phyloP scores from a whole-genome alignment of 2,329 filamentous ascomycete species.

The Fusarium begoniae region DNA sequence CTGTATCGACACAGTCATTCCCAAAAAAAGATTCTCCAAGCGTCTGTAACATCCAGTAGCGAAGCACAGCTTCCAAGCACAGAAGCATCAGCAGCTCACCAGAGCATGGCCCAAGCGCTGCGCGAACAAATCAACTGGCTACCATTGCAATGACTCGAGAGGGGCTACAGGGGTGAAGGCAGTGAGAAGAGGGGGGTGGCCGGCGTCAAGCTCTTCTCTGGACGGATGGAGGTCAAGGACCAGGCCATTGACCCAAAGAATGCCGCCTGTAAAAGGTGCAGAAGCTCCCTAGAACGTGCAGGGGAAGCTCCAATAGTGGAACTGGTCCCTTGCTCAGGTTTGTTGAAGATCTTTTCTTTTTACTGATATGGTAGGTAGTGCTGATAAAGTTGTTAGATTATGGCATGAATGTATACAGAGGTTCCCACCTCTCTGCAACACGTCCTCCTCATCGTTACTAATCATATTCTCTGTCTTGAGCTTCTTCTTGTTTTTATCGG shows the following conservation, averaged over 20 bases:
- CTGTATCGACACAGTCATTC: background rate
- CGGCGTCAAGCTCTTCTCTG: slow-evolving; percentile 29
- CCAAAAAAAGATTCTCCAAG: slow-evolving; percentile 4
- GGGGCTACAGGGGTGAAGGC: slow-evolving; percentile 38
- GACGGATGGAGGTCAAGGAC: slow-evolving; percentile 35
- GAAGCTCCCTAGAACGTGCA: slow-evolving; percentile 39
- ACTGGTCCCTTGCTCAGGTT: slow-evolving; percentile 35
- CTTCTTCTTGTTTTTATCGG: background rate
- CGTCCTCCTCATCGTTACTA: background rate
- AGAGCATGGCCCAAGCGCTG: slow-evolving; percentile 39
- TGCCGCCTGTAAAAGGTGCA: slow-evolving; percentile 35
- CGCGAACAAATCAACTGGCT: slow-evolving; percentile 44
- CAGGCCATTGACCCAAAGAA: slow-evolving; percentile 17
- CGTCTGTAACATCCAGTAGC: slow-evolving; percentile 16
- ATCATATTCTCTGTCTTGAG: background rate
- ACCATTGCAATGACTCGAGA: slow-evolving; percentile 45
- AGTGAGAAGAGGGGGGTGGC: slow-evolving; percentile 35
- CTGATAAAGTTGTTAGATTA: slow-evolving; percentile 1
- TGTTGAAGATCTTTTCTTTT: slow-evolving; percentile 36
- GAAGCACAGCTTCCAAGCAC: slow-evolving; percentile 23
- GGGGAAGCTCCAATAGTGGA: slow-evolving; percentile 43
- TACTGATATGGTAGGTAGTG: slow-evolving; percentile 16
- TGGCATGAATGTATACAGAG: background rate
- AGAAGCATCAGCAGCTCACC: slow-evolving; percentile 38
- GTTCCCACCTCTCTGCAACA: background rate